Evolutionary conservation across 345 rosid genomes (phyloP).

Genomic region (Camelina hispida): DNA sequence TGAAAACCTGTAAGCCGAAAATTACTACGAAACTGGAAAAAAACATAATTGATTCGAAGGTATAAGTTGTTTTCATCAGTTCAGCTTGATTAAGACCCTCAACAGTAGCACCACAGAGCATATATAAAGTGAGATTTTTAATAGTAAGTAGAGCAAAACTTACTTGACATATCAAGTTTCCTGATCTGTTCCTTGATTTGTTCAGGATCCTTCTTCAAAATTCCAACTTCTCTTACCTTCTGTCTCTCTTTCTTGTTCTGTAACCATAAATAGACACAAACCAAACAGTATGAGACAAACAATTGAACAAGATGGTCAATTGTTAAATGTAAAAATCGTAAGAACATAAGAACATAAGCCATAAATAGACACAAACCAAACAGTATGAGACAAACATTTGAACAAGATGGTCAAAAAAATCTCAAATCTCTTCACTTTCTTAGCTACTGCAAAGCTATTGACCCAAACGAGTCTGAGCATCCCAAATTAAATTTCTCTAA

Average conservation of each 20-base stretch:
- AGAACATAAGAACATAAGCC: constrained; percentile 1
- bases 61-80: background rate
- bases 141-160: constrained; percentile 37
- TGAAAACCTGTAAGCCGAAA: constrained; percentile 1
- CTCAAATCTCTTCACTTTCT: background rate
- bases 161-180: constrained; percentile 92
- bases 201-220: constrained; percentile 97
- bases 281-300: background rate
- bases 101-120: background rate
- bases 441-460: constrained; percentile 19
- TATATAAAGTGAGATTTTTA: background rate
- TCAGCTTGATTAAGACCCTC: background rate
- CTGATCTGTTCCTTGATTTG: constrained; percentile 85
- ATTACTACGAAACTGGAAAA: background rate
- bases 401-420: background rate
- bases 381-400: background rate
- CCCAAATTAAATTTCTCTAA: background rate
- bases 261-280: background rate
- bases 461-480: background rate
- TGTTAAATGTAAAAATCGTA: no score
- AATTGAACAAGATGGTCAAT: background rate
- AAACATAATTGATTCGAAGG: background rate
- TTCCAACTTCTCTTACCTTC: constrained; percentile 98
- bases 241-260: constrained; percentile 99
- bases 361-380: background rate